Base-by-base conservation (phyloP, 2,329 filamentous ascomycete species). In the Byssochlamys sp. region DNA sequence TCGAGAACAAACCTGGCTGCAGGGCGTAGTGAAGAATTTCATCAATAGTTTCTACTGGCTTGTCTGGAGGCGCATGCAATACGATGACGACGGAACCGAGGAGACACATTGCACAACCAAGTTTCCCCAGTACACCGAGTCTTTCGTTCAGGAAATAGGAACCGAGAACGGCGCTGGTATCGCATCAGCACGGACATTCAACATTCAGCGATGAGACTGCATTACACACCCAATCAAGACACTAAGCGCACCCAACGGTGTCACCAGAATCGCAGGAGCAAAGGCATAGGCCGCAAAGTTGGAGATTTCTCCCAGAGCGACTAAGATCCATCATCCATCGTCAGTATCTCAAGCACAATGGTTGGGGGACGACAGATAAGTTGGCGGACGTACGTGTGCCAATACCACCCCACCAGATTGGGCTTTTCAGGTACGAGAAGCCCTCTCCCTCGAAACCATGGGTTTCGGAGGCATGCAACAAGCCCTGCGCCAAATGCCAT, bases 211-310 rank as follows among this genome's bases (percentile, higher is more conserved):
- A 49, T 25, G 45, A 31, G 33, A 55, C 14, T 28, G 31, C 53
- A 52, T 25, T 54, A 65, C 79, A 60, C 69, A 83, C 80, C 83
- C 94, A 68, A 99, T 96, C 63, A 99, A 80, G 58, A 99, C 95
- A 70, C 90, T 94, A 61, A 99, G 81, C 57, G 94, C 94, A 60
- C 94, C 94, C 26, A 99, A 80, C 27, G 94, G 94, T 4, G 94
- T 99, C 48, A 99, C 94, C 55, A 99, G 82, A 74, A 99, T 99
- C n/a, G 94, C 95, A 48, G 94, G 94, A 63, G 94, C 94, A 75
- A 97, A 99, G 6, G 94, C 94, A 72, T 99, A 99, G 61, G 94
- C 94, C 54, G 91, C 91, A 72, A 99, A 99, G 75, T 99, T 99
- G 77, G 91, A 95, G 58, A 96, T 79, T 77, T 99, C 94, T 69